phyloP scores from a whole-genome alignment of 305 asterid species.

The Fraxinus sp. region DNA sequence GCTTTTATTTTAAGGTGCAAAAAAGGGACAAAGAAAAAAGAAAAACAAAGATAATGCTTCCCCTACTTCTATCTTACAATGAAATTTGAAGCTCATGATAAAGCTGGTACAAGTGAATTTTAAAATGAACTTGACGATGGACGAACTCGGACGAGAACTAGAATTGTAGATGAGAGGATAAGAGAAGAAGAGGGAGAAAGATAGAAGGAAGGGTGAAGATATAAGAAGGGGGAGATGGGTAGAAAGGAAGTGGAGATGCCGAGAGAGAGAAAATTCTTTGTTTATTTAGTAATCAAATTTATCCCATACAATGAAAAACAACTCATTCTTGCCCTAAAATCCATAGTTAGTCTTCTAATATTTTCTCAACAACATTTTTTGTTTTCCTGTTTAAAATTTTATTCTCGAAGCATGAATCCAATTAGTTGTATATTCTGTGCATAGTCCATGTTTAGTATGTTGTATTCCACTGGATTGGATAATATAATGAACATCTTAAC shows the following conservation, averaged over 20 bases:
- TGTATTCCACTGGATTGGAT: background rate
- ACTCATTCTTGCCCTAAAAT: background rate
- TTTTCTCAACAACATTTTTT: background rate
- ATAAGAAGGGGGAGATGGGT: no score
- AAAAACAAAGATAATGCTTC: background rate
- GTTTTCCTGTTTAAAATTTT: background rate
- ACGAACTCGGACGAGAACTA: background rate
- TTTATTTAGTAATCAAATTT: no score
- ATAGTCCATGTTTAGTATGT: background rate
- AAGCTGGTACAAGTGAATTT: background rate
- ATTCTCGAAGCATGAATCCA: background rate
- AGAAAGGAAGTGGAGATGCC: no score
- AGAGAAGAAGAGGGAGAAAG: background rate
- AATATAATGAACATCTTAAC: no score
- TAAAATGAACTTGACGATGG: background rate
- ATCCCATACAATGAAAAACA: background rate
- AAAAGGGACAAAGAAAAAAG: background rate
- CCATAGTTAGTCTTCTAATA: background rate
- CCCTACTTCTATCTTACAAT: background rate
- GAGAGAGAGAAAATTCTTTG: no score
- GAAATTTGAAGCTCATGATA: background rate
- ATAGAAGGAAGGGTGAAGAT: background rate
- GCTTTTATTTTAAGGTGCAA: background rate
- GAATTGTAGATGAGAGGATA: background rate
- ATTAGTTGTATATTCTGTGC: background rate